Base-by-base conservation (phyloP, 225 moss, liverwort and hornwort species). In the Polytrichum commune region DNA sequence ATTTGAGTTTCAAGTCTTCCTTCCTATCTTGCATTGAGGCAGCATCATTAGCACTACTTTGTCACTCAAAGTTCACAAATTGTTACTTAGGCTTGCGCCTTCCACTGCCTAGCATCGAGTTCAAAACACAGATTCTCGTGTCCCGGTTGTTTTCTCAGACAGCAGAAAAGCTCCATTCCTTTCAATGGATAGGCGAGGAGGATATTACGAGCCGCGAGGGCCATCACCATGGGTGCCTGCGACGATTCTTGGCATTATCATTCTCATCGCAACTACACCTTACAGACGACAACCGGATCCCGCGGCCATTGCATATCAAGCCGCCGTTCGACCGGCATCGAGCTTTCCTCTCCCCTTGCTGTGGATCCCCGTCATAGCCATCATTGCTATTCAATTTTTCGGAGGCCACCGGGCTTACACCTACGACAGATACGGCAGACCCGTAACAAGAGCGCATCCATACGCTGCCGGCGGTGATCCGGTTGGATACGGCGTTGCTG, bases 151-250 rank as follows among this genome's bases (percentile, higher is more conserved):
- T 46, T 1, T 1, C 26, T 9, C 6, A 19, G 16, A 13, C 4
- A 28, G 16, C 22, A 30, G 7, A 26, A 57, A 53, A 54, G 1
- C 4, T 57, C 1, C 27, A 26, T 23, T 19, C 2, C 6, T 26
- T 19, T 56, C 38, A 27, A 86, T 86, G 83, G 78, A 73, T 0
- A 62, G 68, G 24, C 83, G 75, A 23, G 54, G 77, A 27, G 84
- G 53, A 20, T 81, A 79, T 27, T 87, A 86, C 16, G 79, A 79
- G 55, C 79, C 58, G 6, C 66, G 71, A 62, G 87, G 87, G 1
- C 87, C 84, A 53, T 77, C 84, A 2, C 87, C 84, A 0, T 88
- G 87, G 87, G 54, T 84, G 23, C 87, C 87, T 3, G 19, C 56
- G 1, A 77, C 62, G 1, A 73, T 88, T 23, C 73, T 88, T 5